Evolutionary conservation across 495 filamentous ascomycete genomes (phyloP), one percentile per base, ranked within the genome.

Genomic region (Aeminium ludgeri): DNA sequence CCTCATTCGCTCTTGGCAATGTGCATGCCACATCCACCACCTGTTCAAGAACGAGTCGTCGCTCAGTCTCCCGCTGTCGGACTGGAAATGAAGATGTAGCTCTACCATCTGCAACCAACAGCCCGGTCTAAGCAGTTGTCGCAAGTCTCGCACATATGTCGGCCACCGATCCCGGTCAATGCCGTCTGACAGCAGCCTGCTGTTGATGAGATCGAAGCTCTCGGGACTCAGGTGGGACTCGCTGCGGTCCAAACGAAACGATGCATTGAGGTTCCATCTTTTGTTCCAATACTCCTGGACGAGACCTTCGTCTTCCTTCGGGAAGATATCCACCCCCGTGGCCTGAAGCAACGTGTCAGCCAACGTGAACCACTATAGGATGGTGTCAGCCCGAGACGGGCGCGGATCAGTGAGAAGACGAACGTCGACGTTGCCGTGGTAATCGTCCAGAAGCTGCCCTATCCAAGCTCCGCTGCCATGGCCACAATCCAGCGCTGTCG

Each of bases 101-200:
- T 97, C 89, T 19, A 81, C 70, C 70, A 95, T 78, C 55, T 97
- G 89, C 37, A 84, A 69, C 86, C 86, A 95, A 13, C 89, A 85
- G 18, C 79, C 73, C 28, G 68, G 71, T 45, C 68, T 80, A 36
- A 76, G 52, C 3, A 79, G 65, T 44, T 70, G 72, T 51, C 65
- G 68, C 46, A 94, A 80, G 50, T 95, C 89, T 44, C 64, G 62
- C 44, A 93, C 57, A 62, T 95, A 95, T 13, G 71, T 67, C 43
- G 62, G 57, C 89, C 89, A 97, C 59, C 83, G 66, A 45, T 65
- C 61, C 43, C 65, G 61, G 45, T 91, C 70, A 46, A 97, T 83
- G 7, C 86, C 89, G 36, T 74, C 64, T 20, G 73, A 69, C 48
- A 95, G 74, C 58, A 87, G 69, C 48, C 78, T 68, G 40, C 85